A percentile compares a stretch with the other conserved stretches of the same genome.
phyloP scores from a whole-genome alignment of 257 asterid genomes.

The Fraxinus americana region DNA sequence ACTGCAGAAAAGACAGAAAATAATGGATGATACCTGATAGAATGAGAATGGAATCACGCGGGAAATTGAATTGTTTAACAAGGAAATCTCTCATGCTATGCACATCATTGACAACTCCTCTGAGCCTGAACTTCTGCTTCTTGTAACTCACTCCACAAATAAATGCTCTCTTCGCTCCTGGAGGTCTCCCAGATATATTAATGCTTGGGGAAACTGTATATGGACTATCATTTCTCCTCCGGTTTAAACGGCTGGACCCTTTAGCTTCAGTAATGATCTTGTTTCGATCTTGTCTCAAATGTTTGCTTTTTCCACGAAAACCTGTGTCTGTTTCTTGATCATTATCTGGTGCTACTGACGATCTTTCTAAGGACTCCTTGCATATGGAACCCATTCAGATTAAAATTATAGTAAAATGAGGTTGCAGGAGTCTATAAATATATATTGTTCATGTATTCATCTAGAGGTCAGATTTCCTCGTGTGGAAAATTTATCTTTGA shows the following conservation, averaged over 20 bases:
- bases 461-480: neutral
- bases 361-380: neutral
- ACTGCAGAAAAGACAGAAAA: neutral
- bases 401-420: neutral
- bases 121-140: conserved; percentile 36
- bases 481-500: neutral
- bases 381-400: neutral
- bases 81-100: conserved; percentile 33
- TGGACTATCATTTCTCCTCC: neutral
- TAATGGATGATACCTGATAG: conserved; percentile 34
- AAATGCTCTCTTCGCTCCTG: conserved; percentile 40
- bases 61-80: conserved; percentile 26
- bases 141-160: conserved; percentile 50
- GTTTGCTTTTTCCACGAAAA: neutral
- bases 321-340: neutral
- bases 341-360: neutral
- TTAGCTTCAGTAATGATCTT: neutral
- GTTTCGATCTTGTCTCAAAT: neutral
- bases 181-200: conserved; percentile 22
- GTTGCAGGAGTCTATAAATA: neutral
- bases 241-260: neutral
- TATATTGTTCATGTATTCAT: too few relatives aligned
- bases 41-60: conserved; percentile 31
- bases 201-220: neutral
- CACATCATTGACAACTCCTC: conserved; percentile 40